Conservation (phyloP, 2,329 filamentous ascomycete species). For the Cladosporium halotolerans region DNA sequence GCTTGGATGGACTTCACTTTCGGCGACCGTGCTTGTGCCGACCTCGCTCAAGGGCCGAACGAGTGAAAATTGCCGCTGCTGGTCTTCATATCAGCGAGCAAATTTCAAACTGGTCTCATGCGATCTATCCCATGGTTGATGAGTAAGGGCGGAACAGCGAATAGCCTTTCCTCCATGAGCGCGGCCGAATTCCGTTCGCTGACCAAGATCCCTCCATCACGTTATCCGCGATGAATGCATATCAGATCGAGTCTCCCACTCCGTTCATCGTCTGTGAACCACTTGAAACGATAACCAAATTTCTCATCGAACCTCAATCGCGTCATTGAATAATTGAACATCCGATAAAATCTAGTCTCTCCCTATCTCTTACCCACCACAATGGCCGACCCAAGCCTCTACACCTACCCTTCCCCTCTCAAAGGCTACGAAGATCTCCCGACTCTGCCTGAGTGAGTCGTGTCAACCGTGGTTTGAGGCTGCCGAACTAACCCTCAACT, state of each 20-base stretch:
- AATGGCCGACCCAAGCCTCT: slow-evolving; percentile 47
- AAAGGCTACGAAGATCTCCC: slow-evolving; percentile 45
- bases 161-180: neutral
- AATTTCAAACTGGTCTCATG: no score
- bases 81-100: no score
- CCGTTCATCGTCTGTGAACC: no score
- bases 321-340: no score
- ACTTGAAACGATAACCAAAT: no score
- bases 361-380: neutral
- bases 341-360: no score
- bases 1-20: slow-evolving; percentile 5
- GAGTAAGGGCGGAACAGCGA: neutral
- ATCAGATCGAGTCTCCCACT: no score
- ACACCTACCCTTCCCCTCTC: slow-evolving; percentile 51
- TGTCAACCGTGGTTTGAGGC: no score
- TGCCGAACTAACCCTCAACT: no score
- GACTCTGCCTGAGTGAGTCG: slow-evolving; percentile 38
- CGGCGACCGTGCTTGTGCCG: neutral
- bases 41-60: neutral
- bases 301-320: no score
- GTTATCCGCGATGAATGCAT: neutral
- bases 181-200: slow-evolving; percentile 3
- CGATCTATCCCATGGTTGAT: neutral
- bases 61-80: neutral
- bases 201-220: neutral